Evolutionary conservation across 1,284 basidiomycete genomes (phyloP).

Genomic region (Sporisorium reilianum): DNA sequence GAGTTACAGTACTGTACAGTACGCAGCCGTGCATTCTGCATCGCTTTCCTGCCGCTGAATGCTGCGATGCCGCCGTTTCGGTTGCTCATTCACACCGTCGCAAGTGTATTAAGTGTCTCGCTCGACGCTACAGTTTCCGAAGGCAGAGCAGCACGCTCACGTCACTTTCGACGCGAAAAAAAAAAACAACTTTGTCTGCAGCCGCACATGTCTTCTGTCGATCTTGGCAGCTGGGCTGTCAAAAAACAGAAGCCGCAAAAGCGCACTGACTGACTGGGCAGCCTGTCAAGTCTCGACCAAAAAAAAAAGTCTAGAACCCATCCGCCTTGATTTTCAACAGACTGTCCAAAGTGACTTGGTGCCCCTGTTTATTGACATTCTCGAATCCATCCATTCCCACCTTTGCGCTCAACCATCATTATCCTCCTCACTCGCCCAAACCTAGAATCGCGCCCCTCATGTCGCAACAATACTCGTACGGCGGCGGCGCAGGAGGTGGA

Average conservation of each 20-base stretch:
- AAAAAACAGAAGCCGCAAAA: neutral
- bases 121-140: no score
- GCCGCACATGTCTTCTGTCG: slow-evolving; percentile 27
- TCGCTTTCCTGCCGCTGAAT: no score
- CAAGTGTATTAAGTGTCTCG: no score
- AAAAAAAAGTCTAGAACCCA: slow-evolving; percentile 15
- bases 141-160: slow-evolving; percentile 10
- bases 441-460: no score
- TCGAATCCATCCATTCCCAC: neutral
- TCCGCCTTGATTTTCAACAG: neutral
- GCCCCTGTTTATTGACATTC: neutral
- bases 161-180: slow-evolving; percentile 3
- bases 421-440: neutral
- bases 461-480: slow-evolving; percentile 38
- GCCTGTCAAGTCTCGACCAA: no score
- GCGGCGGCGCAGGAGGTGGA: slow-evolving; percentile 24
- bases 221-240: slow-evolving; percentile 31
- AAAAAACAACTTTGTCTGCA: slow-evolving; percentile 1
- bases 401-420: neutral
- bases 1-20: no score
- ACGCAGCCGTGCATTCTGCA: no score
- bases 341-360: neutral
- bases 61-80: no score
- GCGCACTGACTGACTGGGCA: neutral
- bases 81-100: no score